Base-by-base conservation (phyloP, 139 green algal species). In the Auxenochlorella pyrenoidosa region DNA sequence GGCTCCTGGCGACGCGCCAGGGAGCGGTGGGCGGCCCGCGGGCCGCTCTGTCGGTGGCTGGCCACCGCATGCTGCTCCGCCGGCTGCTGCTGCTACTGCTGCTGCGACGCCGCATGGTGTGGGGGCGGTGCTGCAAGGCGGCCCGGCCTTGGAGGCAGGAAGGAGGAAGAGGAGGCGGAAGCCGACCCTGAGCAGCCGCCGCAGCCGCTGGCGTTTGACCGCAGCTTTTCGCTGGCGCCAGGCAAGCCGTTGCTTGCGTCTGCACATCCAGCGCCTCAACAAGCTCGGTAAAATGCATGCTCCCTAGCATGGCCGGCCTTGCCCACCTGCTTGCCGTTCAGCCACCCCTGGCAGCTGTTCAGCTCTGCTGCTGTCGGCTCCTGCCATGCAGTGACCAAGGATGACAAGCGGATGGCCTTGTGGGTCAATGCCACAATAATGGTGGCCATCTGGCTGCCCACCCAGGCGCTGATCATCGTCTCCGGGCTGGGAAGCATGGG, bases 61-160 rank as follows among this genome's bases (percentile, higher is more conserved):
- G 75, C 75, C 44, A 30, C 75, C 75, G 43, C 73, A 40, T 26
- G 47, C 5, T 73, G 66, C 32, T 73, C 66, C n/a, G 1, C 70
- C 70, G 34, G 1, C 70, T 76, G 75, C 75, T 81, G 75, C 75
- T 81, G 75, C 75, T 81, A 63, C 75, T 81, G 75, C 43, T 59
- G 41, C 38, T 34, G 22, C 71, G 71, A 51, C 22, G 24, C 38
- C 24, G 26, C 38, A 19, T 8, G 66, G 32, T 73, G 66, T 5
- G 66, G 66, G 32, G 66, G 32, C 66, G 16, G 12, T 2, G 54
- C 54, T 63, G 54, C 54, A 63, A 24, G 15, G 54, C 54, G 10
- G 54, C 15, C 15, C 16, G 54, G 54, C 54, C 54, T 24, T 22
- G 54, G 15, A 63, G 32, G 21, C 40, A 32, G 28, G 26, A 34